phyloP scores from a whole-genome alignment of 2,329 filamentous ascomycete species.

The Talaromyces rugulosus region DNA sequence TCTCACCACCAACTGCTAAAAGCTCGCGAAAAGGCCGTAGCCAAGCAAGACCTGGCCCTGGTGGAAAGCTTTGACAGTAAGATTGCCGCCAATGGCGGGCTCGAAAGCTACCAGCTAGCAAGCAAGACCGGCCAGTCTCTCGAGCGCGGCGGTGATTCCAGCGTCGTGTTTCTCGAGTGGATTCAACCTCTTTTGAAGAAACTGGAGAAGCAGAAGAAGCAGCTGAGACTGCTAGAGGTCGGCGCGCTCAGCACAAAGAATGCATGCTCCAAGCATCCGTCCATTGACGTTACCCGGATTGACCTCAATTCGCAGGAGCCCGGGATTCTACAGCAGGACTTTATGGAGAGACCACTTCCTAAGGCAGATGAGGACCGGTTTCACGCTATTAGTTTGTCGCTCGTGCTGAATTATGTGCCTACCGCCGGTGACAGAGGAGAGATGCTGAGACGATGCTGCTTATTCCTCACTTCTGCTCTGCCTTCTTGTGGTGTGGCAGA shows the following conservation, averaged over 20 bases:
- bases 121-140: constrained; percentile 59
- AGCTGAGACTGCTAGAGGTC: constrained; percentile 74
- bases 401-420: constrained; percentile 93
- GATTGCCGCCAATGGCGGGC: constrained; percentile 55
- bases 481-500: constrained; percentile 20
- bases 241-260: constrained; percentile 82
- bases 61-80: constrained; percentile 43
- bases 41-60: constrained; percentile 40
- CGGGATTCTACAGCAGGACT: constrained; percentile 79
- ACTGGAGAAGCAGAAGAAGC: constrained; percentile 20
- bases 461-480: constrained; percentile 55
- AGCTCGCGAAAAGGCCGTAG: constrained; percentile 48
- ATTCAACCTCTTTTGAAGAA: constrained; percentile 33
- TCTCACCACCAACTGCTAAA: constrained; percentile 59
- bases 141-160: constrained; percentile 61
- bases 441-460: constrained; percentile 74
- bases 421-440: constrained; percentile 69
- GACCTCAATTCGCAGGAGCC: constrained; percentile 83
- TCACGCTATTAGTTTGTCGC: constrained; percentile 83
- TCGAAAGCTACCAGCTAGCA: constrained; percentile 58
- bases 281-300: constrained; percentile 75
- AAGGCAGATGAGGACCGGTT: constrained; percentile 57
- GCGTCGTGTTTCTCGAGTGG: constrained; percentile 58
- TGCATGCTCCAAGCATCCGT: constrained; percentile 68
- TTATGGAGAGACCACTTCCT: constrained; percentile 82